These are phyloP conservation scores for Wickerhamiella bombiphila DNA, from an alignment of 805 yeast species.

Conservation along the genomic window DNA sequence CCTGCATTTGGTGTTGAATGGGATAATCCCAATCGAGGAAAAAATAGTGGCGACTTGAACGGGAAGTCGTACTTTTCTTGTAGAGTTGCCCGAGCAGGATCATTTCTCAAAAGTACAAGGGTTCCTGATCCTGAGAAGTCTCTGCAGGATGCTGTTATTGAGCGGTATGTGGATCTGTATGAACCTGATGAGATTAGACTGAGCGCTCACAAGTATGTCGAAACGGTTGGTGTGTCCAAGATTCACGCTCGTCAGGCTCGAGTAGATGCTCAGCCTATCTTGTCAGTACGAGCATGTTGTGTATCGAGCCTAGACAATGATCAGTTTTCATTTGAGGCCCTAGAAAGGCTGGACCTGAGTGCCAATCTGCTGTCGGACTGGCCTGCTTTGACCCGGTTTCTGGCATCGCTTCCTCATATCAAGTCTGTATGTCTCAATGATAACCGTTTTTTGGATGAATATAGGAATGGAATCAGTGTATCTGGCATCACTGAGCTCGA, in stretches of 20 bases:
- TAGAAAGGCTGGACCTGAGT: constrained; percentile 39
- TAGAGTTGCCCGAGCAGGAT: constrained; percentile 34
- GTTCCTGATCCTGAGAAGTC: constrained; percentile 22
- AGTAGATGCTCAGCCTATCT: constrained; percentile 30
- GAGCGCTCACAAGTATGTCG: constrained; percentile 44
- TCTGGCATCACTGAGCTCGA: constrained; percentile 20
- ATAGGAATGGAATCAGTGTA: constrained; percentile 5
- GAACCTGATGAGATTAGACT: constrained; percentile 23
- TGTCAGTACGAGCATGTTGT: constrained; percentile 35
- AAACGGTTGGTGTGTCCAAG: constrained; percentile 52
- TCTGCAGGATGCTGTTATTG: constrained; percentile 37
- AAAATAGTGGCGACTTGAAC: constrained; percentile 47
- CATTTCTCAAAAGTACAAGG: constrained; percentile 42
- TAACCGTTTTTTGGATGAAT: constrained; percentile 18
- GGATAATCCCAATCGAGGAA: constrained; percentile 61
- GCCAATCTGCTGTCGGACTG: constrained; percentile 39
- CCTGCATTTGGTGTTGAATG: constrained; percentile 70
- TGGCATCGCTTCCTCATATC: constrained; percentile 25
- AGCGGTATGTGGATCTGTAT: constrained; percentile 31
- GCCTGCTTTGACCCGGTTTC: constrained; percentile 26
- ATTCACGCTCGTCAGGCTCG: constrained; percentile 35
- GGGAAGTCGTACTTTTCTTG: constrained; percentile 42
- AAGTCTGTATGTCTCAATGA: constrained; percentile 34
- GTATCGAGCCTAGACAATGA: constrained; percentile 18
- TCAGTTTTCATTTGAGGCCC: not conserved